Base-by-base conservation (phyloP, 129 eudicot species). In the Cynara cardunculus region DNA sequence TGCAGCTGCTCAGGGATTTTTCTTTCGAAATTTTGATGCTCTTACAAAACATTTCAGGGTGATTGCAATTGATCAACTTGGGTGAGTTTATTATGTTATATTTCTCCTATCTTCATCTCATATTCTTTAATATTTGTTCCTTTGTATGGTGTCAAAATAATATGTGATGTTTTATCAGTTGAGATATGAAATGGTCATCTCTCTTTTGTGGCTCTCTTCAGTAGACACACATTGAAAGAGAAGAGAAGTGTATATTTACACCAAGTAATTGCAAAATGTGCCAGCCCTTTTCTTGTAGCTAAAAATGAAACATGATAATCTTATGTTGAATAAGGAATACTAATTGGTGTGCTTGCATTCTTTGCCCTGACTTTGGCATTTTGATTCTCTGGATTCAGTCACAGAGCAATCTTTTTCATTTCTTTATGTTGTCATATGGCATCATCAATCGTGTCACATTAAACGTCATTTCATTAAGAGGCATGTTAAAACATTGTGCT, bases 1-100 rank as follows among this genome's bases (percentile, higher is more conserved):
- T 78, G 99, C 86, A 44, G 99, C 97, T 84, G 90, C 97, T 75
- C 99, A 95, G 69, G 99, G 99, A 18, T 95, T 95, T 88, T 95
- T 95, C 90, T 95, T 95, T 66, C 89, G 99, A 0, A 95, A 95
- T 84, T 92, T 92, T 83, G 99, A 92, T 84, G 92, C 91, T 39
- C 93, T 95, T 74, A 86, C 97, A 0, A 87, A 80, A 25, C 94
- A 87, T 84, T 95, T 95, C 61, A 89, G 82, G 83, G 97, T 95
- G 59, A 90, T 95, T 81, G 99, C 97, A 24, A 89, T 95, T 13
- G 99, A 95, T 85, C 99, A 95, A 78, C 93, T 95, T 81, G 99
- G 99, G 98, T 94, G 49, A 82, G 94, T 85, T 25, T 71, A 64
- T 25, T 19, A 34, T 59, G 9, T 2, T 27, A 44, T 71, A 25